Base-by-base conservation (phyloP, 2,329 filamentous ascomycete species). In the Zopfia rhizophila region DNA sequence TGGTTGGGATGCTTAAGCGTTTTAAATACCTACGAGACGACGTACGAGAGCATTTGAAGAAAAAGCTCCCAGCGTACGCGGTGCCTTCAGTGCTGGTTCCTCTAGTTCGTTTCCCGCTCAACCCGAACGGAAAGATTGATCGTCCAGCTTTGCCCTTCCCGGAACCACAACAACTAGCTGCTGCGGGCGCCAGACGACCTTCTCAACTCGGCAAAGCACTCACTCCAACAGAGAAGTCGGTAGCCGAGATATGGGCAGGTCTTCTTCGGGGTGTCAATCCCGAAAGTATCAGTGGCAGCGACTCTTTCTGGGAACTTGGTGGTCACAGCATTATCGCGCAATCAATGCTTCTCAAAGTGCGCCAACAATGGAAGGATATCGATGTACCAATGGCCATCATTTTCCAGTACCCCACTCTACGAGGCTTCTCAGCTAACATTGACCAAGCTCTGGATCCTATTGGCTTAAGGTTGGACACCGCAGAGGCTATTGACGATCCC, bases 251-350 rank as follows among this genome's bases (percentile, higher is more conserved):
- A 35, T 96, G 90, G 90, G 83, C 86, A 1, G 77, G 79, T n/a
- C 78, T 91, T 4, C 84, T 95, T 48, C 79, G 36, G 81, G 84
- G 67, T 56, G 70, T 90, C 19, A 86, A 87, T 45, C 80, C 86
- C 40, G 83, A 86, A 63, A 88, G 86, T 37, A 77, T 95, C 45
- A 79, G 78, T 30, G 78, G 81, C 0, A 78, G 84, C 11, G 78
- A 81, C 16, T 78, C 79, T 39, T 95, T 94, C 75, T 93, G 93
- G 63, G 89, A 94, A 48, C 75, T 88, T 33, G 90, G 90, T 49
- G 90, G 90, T 11, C 88, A 94, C 74, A 89, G 84, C 72, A 85
- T 95, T 58, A 79, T 93, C 31, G 90, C 89, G 0, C 90, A 94
- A 62, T 87, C 90, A 61, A 83, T 97, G 67, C 80, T 96, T 7